phyloP scores from a whole-genome alignment of 108 stramenopile species.

The Pseudonitzschia delicatissima region DNA sequence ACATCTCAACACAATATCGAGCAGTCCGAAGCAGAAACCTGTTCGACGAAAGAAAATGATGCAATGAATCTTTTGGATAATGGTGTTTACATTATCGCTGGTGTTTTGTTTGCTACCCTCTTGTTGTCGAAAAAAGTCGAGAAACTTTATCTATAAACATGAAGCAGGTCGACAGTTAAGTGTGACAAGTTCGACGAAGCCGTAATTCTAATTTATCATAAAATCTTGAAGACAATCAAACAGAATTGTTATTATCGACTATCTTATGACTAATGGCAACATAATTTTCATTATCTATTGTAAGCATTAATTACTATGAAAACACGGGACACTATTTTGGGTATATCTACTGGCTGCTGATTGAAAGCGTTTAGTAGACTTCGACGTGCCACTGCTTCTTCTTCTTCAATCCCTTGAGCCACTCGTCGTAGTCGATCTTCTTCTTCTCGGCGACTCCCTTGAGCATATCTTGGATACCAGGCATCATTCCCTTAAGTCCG shows the following conservation, averaged over 20 bases:
- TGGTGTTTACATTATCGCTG: neutral
- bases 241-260: too few species aligned
- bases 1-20: neutral
- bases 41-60: neutral
- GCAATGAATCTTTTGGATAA: neutral
- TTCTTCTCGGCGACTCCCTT: constrained; percentile 84
- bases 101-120: neutral
- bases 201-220: neutral
- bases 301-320: neutral
- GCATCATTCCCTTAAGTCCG: constrained; percentile 99
- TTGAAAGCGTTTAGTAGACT: constrained; percentile 59
- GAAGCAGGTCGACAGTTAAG: neutral
- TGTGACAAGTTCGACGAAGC: neutral
- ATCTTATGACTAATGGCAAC: neutral
- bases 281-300: neutral
- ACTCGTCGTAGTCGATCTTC: constrained; percentile 87
- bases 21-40: neutral
- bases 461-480: constrained; percentile 95
- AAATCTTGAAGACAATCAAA: too few species aligned
- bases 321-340: neutral
- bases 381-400: constrained; percentile 88
- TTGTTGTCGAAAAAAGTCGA: neutral
- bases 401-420: constrained; percentile 78
- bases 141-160: neutral
- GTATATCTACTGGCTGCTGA: constrained; percentile 1